Conservation (phyloP, 805 yeast species). For the Candida patagonica region DNA sequence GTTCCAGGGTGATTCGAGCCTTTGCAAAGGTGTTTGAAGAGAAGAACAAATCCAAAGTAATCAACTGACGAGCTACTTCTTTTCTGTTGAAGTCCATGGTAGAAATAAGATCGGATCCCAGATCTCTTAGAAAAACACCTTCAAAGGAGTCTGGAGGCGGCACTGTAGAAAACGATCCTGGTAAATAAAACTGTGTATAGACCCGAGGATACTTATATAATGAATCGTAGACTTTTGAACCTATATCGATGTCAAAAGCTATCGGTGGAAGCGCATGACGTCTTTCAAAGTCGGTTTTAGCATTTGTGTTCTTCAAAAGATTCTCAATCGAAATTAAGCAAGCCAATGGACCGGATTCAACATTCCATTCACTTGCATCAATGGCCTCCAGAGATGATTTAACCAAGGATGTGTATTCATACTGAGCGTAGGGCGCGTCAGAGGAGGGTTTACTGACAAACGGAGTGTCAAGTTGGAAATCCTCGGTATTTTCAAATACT, state of each 20-base stretch:
- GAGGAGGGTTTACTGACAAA: background rate
- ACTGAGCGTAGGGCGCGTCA: background rate
- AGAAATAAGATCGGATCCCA: slow-evolving; percentile 63
- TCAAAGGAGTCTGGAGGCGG: slow-evolving; percentile 44
- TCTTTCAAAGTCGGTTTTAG: background rate
- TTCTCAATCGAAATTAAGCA: background rate
- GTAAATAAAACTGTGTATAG: slow-evolving; percentile 34
- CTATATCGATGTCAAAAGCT: slow-evolving; percentile 22
- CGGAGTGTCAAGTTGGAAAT: slow-evolving; percentile 1
- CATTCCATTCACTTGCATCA: background rate
- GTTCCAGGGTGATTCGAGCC: slow-evolving; percentile 72
- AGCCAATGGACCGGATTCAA: background rate
- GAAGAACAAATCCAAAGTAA: slow-evolving; percentile 66
- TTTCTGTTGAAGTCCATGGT: slow-evolving; percentile 82
- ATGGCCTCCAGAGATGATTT: slow-evolving; percentile 7
- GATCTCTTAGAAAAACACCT: slow-evolving; percentile 63
- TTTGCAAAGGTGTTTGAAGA: slow-evolving; percentile 53
- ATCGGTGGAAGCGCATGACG: slow-evolving; percentile 27
- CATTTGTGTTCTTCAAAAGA: background rate
- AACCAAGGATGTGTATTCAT: slow-evolving; percentile 4
- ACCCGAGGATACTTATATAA: background rate
- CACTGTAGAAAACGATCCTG: slow-evolving; percentile 50
- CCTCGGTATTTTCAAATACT: slow-evolving; percentile 25
- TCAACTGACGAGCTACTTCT: slow-evolving; percentile 76
- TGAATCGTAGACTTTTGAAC: background rate